Percentiles rank a stretch among this genome's conserved stretches.
Conservation (phyloP, 495 filamentous ascomycete species). For the Podospora appendiculata region DNA sequence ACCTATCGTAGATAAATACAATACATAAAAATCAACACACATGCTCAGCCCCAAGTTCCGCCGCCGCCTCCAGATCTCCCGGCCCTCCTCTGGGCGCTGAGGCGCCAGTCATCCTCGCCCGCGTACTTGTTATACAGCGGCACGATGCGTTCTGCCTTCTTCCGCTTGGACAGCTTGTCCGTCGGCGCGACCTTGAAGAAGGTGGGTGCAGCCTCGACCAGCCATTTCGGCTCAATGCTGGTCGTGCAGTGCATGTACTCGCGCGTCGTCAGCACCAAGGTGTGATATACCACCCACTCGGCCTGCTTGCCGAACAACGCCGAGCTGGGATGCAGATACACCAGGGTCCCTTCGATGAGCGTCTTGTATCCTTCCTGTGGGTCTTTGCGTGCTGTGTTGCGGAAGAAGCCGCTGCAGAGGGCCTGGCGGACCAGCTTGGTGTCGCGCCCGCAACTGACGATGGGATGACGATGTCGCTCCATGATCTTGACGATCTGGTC, state of each 20-base stretch:
- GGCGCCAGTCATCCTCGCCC: conserved; percentile 84
- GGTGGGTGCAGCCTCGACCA: conserved; percentile 87
- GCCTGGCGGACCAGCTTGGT: conserved; percentile 86
- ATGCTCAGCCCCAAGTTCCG: conserved; percentile 74
- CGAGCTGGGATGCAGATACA: conserved; percentile 85
- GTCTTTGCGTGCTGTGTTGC: conserved; percentile 90
- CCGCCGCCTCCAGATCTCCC: conserved; percentile 87
- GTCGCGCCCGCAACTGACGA: conserved; percentile 78
- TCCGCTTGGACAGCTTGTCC: conserved; percentile 79
- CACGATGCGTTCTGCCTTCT: conserved; percentile 90
- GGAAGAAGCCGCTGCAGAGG: conserved; percentile 89
- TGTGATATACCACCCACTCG: conserved; percentile 92
- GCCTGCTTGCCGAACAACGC: conserved; percentile 92
- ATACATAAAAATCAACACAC: no score
- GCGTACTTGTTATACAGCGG: conserved; percentile 87
- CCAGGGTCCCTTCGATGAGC: conserved; percentile 86
- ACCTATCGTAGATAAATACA: no score
- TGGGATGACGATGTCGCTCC: conserved; percentile 72
- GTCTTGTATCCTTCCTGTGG: conserved; percentile 96
- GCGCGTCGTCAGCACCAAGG: conserved; percentile 82
- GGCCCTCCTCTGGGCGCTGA: conserved; percentile 80
- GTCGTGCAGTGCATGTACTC: conserved; percentile 97
- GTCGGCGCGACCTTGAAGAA: conserved; percentile 98
- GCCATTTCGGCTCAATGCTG: conserved; percentile 84
- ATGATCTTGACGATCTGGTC: conserved; percentile 90